Evolutionary conservation across 2,329 filamentous ascomycete genomes (phyloP).

Genomic region (Phialemonium atrogriseum): DNA sequence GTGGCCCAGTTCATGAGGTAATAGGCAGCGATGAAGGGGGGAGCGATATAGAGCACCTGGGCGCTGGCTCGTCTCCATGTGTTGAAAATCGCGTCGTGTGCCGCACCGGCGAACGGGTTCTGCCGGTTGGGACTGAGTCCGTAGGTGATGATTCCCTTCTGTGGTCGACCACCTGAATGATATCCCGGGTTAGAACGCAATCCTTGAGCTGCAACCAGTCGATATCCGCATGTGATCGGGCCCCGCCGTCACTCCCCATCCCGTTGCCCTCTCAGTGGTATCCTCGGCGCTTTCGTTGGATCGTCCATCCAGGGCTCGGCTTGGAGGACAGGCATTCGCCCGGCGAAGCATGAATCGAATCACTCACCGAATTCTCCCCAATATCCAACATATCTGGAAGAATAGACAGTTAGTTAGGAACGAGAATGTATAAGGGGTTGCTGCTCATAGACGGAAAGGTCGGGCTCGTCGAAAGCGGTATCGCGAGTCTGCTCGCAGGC

Average conservation of each 20-base stretch:
- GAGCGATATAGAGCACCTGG: constrained; percentile 84
- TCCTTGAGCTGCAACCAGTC: no score
- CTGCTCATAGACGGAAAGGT: no score
- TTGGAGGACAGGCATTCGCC: no score
- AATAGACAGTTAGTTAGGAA: constrained; percentile 3
- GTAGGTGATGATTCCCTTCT: constrained; percentile 62
- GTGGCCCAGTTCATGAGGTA: constrained; percentile 83
- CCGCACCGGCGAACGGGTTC: constrained; percentile 70
- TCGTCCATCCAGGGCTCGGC: no score
- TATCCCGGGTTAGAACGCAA: constrained; percentile 16
- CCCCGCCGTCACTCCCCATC: no score
- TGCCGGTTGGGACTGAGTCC: constrained; percentile 81
- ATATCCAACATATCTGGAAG: constrained; percentile 7
- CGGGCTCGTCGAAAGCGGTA: constrained; percentile 4
- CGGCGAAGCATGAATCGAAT: no score
- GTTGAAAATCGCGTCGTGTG: constrained; percentile 89
- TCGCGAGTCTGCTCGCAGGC: no score
- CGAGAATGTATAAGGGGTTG: no score
- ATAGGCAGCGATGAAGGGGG: constrained; percentile 73
- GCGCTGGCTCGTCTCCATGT: constrained; percentile 75
- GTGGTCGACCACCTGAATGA: constrained; percentile 44
- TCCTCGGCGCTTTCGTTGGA: neutral
- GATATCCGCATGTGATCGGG: no score
- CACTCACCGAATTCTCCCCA: constrained; percentile 70
- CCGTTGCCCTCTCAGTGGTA: constrained; percentile 9